These are phyloP conservation scores for Arachis hypogaea DNA, from an alignment of 306 rosid species.

Conservation along the genomic window DNA sequence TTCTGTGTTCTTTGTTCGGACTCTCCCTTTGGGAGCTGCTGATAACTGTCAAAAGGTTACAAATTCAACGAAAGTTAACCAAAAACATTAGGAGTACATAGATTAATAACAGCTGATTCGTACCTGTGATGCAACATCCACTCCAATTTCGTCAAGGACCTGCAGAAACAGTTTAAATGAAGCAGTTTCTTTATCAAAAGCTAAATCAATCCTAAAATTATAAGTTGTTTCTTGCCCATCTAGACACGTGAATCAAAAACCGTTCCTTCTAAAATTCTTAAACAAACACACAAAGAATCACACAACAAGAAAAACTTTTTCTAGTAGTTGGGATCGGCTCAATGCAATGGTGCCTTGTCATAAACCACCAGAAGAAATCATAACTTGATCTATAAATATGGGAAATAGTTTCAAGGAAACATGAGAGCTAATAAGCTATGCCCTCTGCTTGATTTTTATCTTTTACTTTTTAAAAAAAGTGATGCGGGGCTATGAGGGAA, in stretches of 20 bases:
- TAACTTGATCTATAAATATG: too few relatives aligned
- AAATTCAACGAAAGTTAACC: slow-evolving; percentile 43
- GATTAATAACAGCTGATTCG: slow-evolving; percentile 33
- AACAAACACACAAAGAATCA: slow-evolving; percentile 33
- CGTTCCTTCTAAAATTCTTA: slow-evolving; percentile 32
- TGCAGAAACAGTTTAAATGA: slow-evolving; percentile 41
- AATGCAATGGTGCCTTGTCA: too few relatives aligned
- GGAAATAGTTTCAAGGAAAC: not conserved
- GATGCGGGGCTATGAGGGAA: not conserved
- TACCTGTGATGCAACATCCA: slow-evolving; percentile 96
- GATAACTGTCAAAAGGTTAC: slow-evolving; percentile 68
- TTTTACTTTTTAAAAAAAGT: not conserved
- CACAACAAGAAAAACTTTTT: not conserved
- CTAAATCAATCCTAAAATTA: slow-evolving; percentile 16
- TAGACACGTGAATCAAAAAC: slow-evolving; percentile 23
- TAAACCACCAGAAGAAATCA: too few relatives aligned
- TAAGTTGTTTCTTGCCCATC: slow-evolving; percentile 12
- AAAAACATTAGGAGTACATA: slow-evolving; percentile 13
- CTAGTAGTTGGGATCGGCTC: not conserved
- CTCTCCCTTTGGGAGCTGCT: slow-evolving; percentile 94
- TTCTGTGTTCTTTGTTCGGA: slow-evolving; percentile 68
- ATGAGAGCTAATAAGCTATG: not conserved
- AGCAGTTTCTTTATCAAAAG: slow-evolving; percentile 41
- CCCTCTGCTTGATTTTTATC: not conserved
- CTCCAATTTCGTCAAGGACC: slow-evolving; percentile 99